These are phyloP conservation scores for Gyromitra esculenta DNA, from an alignment of 2,329 filamentous ascomycete species.

Conservation along the genomic window DNA sequence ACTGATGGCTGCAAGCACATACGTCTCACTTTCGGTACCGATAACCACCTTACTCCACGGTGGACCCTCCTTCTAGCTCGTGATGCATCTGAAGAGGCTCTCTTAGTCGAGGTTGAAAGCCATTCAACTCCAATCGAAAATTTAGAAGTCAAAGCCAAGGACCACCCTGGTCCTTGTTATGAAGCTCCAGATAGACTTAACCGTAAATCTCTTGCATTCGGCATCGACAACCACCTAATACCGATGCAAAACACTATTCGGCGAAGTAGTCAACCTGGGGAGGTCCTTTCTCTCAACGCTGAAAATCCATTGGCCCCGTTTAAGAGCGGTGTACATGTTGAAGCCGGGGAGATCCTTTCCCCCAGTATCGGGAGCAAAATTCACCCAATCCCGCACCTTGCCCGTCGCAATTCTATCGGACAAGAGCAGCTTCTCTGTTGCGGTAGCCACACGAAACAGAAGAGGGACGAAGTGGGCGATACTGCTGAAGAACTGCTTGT, in stretches of 20 bases:
- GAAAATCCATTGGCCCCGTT: not conserved
- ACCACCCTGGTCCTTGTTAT: not conserved
- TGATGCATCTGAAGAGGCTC: not conserved
- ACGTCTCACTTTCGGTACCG: conserved; percentile 3
- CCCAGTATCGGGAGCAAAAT: not conserved
- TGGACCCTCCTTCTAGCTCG: not conserved
- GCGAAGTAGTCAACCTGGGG: not conserved
- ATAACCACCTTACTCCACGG: conserved; percentile 27
- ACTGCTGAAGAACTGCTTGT: not conserved
- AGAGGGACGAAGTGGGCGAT: not conserved
- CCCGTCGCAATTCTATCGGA: not conserved
- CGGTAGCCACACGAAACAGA: not conserved
- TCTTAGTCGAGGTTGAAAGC: not conserved
- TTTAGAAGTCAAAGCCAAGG: not conserved
- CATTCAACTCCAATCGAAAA: not conserved
- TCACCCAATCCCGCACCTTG: not conserved
- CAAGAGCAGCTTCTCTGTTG: not conserved
- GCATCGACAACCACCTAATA: not conserved
- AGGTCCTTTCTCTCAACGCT: not conserved
- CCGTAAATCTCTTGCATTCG: not conserved
- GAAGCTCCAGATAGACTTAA: not conserved
- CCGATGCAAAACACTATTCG: not conserved
- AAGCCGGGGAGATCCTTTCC: not conserved
- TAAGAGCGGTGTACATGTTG: not conserved
- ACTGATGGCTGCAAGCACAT: conserved; percentile 24